These are phyloP conservation scores for Avena atlantica DNA, from an alignment of 176 grass and related monocot genomes.

Conservation along the genomic window DNA sequence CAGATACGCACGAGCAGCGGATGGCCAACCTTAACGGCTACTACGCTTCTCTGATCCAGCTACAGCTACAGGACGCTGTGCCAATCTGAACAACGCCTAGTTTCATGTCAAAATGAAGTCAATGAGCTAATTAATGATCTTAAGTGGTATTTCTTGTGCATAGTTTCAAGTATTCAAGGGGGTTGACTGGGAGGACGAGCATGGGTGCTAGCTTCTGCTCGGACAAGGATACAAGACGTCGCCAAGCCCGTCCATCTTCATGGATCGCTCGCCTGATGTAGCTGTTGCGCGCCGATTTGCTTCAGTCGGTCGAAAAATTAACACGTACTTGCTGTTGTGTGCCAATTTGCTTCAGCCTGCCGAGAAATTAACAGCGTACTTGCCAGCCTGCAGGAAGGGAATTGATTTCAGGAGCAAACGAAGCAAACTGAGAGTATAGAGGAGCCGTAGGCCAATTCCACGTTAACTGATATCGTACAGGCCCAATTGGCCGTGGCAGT, in stretches of 20 bases:
- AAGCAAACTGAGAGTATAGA: not conserved
- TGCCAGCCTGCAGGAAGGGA: too few species aligned
- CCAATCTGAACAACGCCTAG: too few species aligned
- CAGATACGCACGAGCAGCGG: slow-evolving; percentile 87
- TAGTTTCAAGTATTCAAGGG: slow-evolving; percentile 81
- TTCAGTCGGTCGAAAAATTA: too few species aligned
- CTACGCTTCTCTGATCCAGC: slow-evolving; percentile 77
- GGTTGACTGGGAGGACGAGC: slow-evolving; percentile 73
- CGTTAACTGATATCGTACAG: too few species aligned
- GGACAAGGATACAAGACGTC: slow-evolving; percentile 64
- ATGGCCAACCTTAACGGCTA: slow-evolving; percentile 57
- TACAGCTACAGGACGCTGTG: slow-evolving; percentile 59
- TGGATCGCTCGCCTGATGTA: too few species aligned
- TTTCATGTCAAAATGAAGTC: too few species aligned
- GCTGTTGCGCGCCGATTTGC: too few species aligned
- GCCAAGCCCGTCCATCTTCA: too few species aligned
- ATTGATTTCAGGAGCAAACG: not conserved
- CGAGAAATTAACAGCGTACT: too few species aligned
- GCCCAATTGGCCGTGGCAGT: too few species aligned
- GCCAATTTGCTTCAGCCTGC: too few species aligned
- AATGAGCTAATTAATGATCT: not conserved
- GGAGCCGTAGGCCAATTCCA: not conserved
- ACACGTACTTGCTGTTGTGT: too few species aligned
- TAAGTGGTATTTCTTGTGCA: not conserved
- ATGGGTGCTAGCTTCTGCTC: slow-evolving; percentile 83